Conservation (phyloP, 768 basidiomycete genomes). For the Galerina marginata region DNA sequence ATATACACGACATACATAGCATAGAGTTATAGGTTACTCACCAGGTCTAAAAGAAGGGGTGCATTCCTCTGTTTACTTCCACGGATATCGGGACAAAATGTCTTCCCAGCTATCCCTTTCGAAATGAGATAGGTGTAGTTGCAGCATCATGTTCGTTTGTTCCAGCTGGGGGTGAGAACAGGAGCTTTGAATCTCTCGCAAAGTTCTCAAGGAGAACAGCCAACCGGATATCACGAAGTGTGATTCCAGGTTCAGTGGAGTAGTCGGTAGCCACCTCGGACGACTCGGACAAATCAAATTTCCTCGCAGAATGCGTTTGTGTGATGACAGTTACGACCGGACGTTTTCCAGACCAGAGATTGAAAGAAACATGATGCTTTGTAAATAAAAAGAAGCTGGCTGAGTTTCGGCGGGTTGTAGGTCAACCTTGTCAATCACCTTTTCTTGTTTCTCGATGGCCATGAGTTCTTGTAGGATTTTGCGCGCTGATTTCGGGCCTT, state of each 20-base stretch:
- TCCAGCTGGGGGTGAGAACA: neutral
- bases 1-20: neutral
- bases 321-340: conserved; percentile 22
- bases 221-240: conserved; percentile 55
- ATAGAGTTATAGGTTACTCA: neutral
- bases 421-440: conserved; percentile 12
- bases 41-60: neutral
- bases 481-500: conserved; percentile 20
- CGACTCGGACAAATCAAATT: neutral
- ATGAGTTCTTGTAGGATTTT: conserved; percentile 23
- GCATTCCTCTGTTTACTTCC: conserved; percentile 3
- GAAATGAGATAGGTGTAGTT: neutral
- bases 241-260: conserved; percentile 44
- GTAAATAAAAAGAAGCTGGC: neutral
- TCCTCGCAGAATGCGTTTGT: conserved; percentile 31
- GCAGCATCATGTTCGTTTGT: neutral
- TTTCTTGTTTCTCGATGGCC: conserved; percentile 23
- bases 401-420: neutral
- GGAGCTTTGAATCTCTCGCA: neutral
- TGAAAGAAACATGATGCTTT: conserved; percentile 31
- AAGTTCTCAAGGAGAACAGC: conserved; percentile 47
- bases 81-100: conserved; percentile 9
- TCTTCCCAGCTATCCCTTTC: conserved; percentile 1
- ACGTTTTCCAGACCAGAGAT: conserved; percentile 15
- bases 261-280: neutral